These are phyloP conservation scores for Emergomyces orientalis DNA, from an alignment of 2,329 filamentous ascomycete genomes.

Conservation along the genomic window DNA sequence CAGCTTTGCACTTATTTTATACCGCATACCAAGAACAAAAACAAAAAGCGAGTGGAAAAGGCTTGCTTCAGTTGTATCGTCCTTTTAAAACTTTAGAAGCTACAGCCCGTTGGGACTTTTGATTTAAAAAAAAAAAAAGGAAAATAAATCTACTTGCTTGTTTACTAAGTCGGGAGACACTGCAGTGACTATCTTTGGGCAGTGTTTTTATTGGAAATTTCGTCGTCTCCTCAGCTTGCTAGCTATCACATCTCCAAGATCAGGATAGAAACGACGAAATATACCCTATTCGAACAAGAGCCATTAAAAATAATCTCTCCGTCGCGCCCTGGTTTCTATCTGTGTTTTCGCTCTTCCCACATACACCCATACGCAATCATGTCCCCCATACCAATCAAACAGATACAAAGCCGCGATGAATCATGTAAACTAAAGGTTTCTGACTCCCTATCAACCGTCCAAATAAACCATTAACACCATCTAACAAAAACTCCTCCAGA, in stretches of 20 bases:
- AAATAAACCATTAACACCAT: neutral
- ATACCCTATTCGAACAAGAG: neutral
- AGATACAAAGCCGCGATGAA: conserved; percentile 5
- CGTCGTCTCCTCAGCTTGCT: neutral
- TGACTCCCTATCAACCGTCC: neutral
- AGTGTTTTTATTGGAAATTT: too few species aligned
- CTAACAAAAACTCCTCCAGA: conserved; percentile 9
- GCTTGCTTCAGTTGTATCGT: too few species aligned
- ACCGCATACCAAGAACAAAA: too few species aligned
- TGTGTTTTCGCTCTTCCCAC: neutral
- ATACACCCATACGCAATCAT: neutral
- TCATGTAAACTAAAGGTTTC: conserved; percentile 6
- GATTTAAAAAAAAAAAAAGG: too few species aligned
- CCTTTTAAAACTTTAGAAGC: too few species aligned
- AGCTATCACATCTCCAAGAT: neutral
- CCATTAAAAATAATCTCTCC: neutral
- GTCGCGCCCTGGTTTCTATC: too few species aligned
- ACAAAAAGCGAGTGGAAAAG: too few species aligned
- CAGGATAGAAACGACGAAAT: neutral
- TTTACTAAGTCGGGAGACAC: too few species aligned
- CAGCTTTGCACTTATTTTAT: too few species aligned
- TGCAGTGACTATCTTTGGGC: too few species aligned
- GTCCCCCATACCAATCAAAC: conserved; percentile 3
- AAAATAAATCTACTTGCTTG: neutral
- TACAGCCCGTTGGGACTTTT: too few species aligned